Base-by-base conservation (phyloP, 2,329 filamentous ascomycete genomes). In the Daldinia sp. region DNA sequence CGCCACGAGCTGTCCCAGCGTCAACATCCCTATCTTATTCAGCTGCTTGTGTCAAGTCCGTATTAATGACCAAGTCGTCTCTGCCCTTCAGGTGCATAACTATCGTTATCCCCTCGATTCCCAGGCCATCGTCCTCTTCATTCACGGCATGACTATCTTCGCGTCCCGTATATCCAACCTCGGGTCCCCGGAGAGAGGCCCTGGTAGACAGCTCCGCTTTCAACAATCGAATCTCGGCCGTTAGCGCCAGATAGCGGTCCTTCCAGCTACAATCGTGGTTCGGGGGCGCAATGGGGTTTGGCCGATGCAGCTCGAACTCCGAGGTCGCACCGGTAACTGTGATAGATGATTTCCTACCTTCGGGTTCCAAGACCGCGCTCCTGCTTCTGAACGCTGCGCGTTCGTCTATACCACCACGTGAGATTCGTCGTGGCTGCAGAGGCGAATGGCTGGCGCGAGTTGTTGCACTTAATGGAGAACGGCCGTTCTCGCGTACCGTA, bases 1-100 rank as follows among this genome's bases (percentile, higher is more conserved):
- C 35, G 3, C 42, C 13, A 9, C 35, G 12, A 53, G 10, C 37
- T 18, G 9, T 46, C 30, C 10, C 10, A 50, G 33, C 44, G 46
- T n/a, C 37, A 26, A 3, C 6, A 15, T 42, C 18, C 20, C 10
- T n/a, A 3, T 42, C 20, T 60, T 26, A 46, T 23, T 62, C 53
- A 35, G n/a, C 69, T 63, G 56, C 35, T 20, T 64, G 69, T 1
- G 68, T 75, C 74, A 86, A 76, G 73, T 86, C 82, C 2, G 84
- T 86, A 61, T 84, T 85, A 72, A 87, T 83, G 53, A 86, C 81
- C 72, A 87, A 71, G 67, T 87, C 85, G 54, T 86, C 84, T 74
- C 80, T 83, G 50, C 81, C 80, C 71, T 76, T 82, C 72, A 85
- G 76, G 75, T 86, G 85, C 75, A 87, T 78, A 53, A 86, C 82